Base-by-base conservation (phyloP, 2,329 filamentous ascomycete species). In the Stachybotrys echinatus region DNA sequence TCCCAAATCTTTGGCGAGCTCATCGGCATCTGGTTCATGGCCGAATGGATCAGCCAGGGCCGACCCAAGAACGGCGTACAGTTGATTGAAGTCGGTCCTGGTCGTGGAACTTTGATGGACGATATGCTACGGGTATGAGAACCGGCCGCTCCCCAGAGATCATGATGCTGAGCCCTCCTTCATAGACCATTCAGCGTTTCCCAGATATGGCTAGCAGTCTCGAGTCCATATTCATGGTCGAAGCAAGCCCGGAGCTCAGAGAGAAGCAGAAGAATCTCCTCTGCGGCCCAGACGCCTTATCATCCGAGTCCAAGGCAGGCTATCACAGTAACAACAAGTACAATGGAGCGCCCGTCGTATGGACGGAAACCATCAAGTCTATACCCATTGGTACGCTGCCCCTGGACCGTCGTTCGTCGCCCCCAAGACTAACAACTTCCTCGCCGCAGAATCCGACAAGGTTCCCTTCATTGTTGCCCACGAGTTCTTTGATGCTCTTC, bases 401-500 rank as follows among this genome's bases (percentile, higher is more conserved):
- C 21, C 5, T n/a, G n/a, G n/a, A n/a, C n/a, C n/a, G n/a, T n/a
- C n/a, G n/a, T n/a, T n/a, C 27, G 14, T 10, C 27, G 27, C 10
- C 10, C 14, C 27, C 27, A 34, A 34, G 10, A 34, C 27, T 34
- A 2, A 34, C 27, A n/a, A n/a, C 27, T 34, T 34, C 10, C 27
- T 34, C 27, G 14, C 27, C 34, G 21, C 57, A 85, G 84, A 81
- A 53, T 70, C 83, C 20, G 77, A 79, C 52, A 88, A 87, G 63
- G 88, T 85, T 20, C 92, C 94, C 1, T 95, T 97, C 67, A 95
- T 99, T 53, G 82, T 97, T 45, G 94, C 94, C 5, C 94, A 99
- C 66, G 94, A 99, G 66, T 97, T 99, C 76, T 99, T 99, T 72
- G 94, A 99, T 60, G 94, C 94, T 3, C 84, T 99, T 1, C 94